A percentile compares a stretch with the other conserved stretches of the same genome.
phyloP scores from a whole-genome alignment of 352 stramenopile species.

The Phytophthora sansomeana region DNA sequence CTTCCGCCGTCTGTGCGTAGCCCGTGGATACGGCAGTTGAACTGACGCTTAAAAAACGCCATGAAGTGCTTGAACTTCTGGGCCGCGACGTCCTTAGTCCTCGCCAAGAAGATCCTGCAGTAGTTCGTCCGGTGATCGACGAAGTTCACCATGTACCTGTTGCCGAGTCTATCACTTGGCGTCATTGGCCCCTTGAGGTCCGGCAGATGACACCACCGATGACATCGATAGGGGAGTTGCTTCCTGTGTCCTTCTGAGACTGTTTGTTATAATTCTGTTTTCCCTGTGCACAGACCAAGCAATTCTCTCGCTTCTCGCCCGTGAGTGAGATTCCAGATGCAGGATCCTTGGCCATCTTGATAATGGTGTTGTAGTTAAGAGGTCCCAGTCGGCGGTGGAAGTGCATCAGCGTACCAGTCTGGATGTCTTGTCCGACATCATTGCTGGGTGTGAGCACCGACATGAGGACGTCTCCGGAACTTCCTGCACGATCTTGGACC shows the following conservation, averaged over 20 bases:
- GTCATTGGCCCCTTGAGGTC: too few relatives aligned
- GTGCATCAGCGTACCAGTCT: conserved; percentile 14
- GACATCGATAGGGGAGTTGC: conserved; percentile 29
- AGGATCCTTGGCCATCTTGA: conserved; percentile 8
- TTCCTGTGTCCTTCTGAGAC: conserved; percentile 18
- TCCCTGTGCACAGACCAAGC: conserved; percentile 22
- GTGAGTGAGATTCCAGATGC: too few relatives aligned
- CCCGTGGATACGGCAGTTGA: conserved; percentile 12
- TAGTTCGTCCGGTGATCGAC: conserved; percentile 23
- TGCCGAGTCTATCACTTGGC: too few relatives aligned
- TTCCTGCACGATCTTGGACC: too few relatives aligned
- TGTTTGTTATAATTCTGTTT: conserved; percentile 28
- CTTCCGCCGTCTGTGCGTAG: conserved; percentile 24
- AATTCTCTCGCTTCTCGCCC: too few relatives aligned
- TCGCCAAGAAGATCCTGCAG: conserved; percentile 16
- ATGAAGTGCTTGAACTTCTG: conserved; percentile 17
- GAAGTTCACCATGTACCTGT: conserved; percentile 25
- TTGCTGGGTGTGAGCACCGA: too few relatives aligned
- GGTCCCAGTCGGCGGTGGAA: conserved; percentile 20
- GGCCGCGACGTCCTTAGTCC: conserved; percentile 15
- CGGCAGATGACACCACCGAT: too few relatives aligned
- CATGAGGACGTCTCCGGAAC: too few relatives aligned
- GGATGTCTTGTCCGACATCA: conserved; percentile 7
- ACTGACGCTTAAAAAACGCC: conserved; percentile 7
- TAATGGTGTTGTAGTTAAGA: conserved; percentile 21